Percentiles rank a stretch among this genome's conserved stretches.
Conservation (phyloP, 345 rosid genomes). For the Eucalyptus pauciflora region DNA sequence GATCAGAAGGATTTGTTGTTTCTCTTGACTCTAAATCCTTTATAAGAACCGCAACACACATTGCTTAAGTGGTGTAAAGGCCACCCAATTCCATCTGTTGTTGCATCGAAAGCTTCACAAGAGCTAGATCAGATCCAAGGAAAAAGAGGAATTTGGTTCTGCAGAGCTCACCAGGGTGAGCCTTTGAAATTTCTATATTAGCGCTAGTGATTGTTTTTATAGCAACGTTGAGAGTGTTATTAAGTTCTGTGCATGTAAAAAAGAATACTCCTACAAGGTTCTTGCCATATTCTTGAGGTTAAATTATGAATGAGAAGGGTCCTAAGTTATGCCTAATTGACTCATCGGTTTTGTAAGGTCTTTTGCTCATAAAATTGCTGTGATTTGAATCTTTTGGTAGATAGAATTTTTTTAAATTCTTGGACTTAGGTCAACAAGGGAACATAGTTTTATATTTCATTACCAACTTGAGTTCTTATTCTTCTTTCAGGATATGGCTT, state of each 20-base stretch:
- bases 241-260: background rate
- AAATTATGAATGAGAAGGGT: background rate
- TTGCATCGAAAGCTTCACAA: conserved; percentile 68
- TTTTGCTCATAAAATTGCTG: background rate
- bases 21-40: conserved; percentile 78
- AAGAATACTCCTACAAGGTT: background rate
- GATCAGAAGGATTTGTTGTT: conserved; percentile 50
- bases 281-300: background rate
- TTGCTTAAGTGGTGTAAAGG: conserved; percentile 74
- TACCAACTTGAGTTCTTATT: background rate
- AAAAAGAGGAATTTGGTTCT: conserved; percentile 77
- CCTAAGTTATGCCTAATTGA: background rate
- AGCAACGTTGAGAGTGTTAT: background rate
- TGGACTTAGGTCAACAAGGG: background rate
- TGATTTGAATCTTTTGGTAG: background rate
- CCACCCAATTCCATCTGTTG: conserved; percentile 85
- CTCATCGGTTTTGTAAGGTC: background rate
- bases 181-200: background rate
- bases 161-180: conserved; percentile 85
- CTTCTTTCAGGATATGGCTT: conserved; percentile 77
- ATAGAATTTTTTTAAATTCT: background rate
- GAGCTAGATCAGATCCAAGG: conserved; percentile 76
- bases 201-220: background rate
- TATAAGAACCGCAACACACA: conserved; percentile 35
- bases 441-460: background rate